phyloP scores from a whole-genome alignment of 805 yeast species.

The Pichia gijzeniarum region DNA sequence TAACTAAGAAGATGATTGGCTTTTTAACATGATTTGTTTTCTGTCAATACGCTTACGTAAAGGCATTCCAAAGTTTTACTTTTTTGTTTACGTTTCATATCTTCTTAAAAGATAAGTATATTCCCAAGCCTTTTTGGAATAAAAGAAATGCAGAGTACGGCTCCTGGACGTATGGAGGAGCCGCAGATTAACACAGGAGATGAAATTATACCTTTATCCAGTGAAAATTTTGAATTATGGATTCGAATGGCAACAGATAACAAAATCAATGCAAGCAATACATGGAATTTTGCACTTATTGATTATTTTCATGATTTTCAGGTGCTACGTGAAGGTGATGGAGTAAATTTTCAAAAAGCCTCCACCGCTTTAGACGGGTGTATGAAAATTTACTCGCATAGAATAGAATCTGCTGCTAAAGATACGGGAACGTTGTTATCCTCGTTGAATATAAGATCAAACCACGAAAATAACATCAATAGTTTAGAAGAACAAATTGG shows the following conservation, averaged over 20 bases:
- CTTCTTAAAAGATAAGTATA: not conserved
- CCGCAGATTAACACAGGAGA: not conserved
- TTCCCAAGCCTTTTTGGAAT: too few relatives aligned
- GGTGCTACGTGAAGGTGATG: slow-evolving; percentile 65
- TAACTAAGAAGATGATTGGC: not conserved
- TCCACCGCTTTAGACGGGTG: slow-evolving; percentile 92
- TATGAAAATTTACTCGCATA: slow-evolving; percentile 82
- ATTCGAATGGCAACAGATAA: slow-evolving; percentile 77
- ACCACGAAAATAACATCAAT: not conserved
- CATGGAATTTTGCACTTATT: slow-evolving; percentile 87
- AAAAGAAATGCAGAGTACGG: too few relatives aligned
- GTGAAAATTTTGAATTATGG: slow-evolving; percentile 69
- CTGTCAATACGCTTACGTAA: not conserved
- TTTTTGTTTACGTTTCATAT: slow-evolving; percentile 2
- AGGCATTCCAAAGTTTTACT: not conserved
- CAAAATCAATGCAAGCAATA: slow-evolving; percentile 74
- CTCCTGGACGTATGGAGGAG: too few relatives aligned
- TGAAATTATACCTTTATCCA: slow-evolving; percentile 14
- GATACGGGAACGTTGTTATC: slow-evolving; percentile 76
- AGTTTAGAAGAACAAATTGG: too few relatives aligned
- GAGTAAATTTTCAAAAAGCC: slow-evolving; percentile 85
- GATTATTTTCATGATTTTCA: slow-evolving; percentile 86
- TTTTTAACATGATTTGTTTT: slow-evolving; percentile 1
- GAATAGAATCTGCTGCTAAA: slow-evolving; percentile 87
- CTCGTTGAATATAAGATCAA: slow-evolving; percentile 33